Conservation (phyloP, 73 alveolate genomes). For the Symbiodinium pilosum region DNA sequence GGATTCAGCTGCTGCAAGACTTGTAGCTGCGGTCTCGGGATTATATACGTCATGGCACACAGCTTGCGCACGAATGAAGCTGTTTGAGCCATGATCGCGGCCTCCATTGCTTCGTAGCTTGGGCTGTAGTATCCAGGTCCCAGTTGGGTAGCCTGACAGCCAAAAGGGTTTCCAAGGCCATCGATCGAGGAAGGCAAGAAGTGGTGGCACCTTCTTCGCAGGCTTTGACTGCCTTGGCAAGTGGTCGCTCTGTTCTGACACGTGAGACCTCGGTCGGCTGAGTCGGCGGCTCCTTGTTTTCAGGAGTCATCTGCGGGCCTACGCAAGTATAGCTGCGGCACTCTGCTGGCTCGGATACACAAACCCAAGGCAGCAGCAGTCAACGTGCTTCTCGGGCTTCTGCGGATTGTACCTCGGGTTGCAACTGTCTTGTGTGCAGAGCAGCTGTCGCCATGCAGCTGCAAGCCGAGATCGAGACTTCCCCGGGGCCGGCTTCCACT, state of each 20-base stretch:
- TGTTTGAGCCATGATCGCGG: background rate
- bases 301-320: constrained; percentile 54
- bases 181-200: too few relatives aligned
- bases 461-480: background rate
- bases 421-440: background rate
- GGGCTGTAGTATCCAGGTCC: constrained; percentile 94
- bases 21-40: too few relatives aligned
- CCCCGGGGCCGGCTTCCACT: constrained; percentile 92
- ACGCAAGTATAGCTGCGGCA: background rate
- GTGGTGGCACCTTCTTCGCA: constrained; percentile 23
- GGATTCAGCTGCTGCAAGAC: too few relatives aligned
- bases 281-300: constrained; percentile 13
- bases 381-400: constrained; percentile 69
- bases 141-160: constrained; percentile 34
- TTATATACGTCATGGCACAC: background rate
- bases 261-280: background rate
- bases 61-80: background rate
- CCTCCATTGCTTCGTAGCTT: constrained; percentile 68
- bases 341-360: too few relatives aligned
- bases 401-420: constrained; percentile 74
- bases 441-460: background rate
- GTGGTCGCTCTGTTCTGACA: background rate
- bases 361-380: constrained; percentile 6
- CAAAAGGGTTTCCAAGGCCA: too few relatives aligned
- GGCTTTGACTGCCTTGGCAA: constrained; percentile 10